Base-by-base conservation (phyloP, 2,329 filamentous ascomycete species). In the Colletotrichum somersetense region DNA sequence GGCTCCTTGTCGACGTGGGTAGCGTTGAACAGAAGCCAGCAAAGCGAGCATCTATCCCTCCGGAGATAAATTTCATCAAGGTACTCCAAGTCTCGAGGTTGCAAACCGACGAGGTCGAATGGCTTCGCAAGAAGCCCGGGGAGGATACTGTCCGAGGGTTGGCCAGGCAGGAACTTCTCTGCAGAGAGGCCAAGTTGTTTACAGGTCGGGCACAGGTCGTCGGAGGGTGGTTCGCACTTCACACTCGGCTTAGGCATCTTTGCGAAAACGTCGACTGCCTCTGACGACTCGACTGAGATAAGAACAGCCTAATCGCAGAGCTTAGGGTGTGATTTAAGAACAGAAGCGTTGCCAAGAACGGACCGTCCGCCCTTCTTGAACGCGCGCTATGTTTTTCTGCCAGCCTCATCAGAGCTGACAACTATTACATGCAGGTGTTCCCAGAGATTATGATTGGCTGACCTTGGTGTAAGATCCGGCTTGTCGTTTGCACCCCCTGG, bases 21-120 rank as follows among this genome's bases (percentile, higher is more conserved):
- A n/a, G 58, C 42, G 18, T 61, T 46, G 42, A 61, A 48, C 40
- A 61, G 58, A 1, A 61, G 58, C 58, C 42, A 48, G 20, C 42
- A 35, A 5, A 61, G 26, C 11, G 42, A 46, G 11, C 58, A 48
- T 0, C 33, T 26, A 2, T 61, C 58, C 26, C 23, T n/a, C 38
- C 16, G 26, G 2, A 20, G 42, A 20, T 23, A 48, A 18, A 35
- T 61, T 14, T 61, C 58, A 26, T 48, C 58, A 30, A 61, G 26
- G 12, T 48, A 48, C 20, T 38, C 58, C 6, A 38, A 12, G 18
- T 61, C 58, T 14, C 30, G 42, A 18, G 58, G 42, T 11, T 48
- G 58, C n/a, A 35, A 33, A 3, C 42, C 42, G 26, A 61, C 18
- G 26, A 26, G n/a, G 42, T 48, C 58, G 44, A 48, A 16, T 23